phyloP scores from a whole-genome alignment of 140 eudicot species.

The Stevia rebaudiana region DNA sequence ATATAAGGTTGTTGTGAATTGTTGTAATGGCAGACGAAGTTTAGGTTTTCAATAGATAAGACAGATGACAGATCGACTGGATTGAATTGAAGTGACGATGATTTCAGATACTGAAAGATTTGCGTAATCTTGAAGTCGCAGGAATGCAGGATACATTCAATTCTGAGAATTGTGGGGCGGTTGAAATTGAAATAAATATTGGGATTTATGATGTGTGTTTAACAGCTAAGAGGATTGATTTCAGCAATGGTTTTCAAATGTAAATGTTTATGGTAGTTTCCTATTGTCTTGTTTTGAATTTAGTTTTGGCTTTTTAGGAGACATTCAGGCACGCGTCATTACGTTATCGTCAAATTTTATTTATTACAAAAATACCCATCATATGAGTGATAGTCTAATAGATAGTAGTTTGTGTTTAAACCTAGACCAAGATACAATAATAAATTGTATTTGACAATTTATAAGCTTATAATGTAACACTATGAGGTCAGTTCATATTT shows the following conservation, averaged over 20 bases:
- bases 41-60: conserved; percentile 16
- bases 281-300: conserved; percentile 27
- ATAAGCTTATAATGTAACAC: too few relatives aligned
- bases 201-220: conserved; percentile 22
- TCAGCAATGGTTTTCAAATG: conserved; percentile 17
- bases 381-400: too few relatives aligned
- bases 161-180: conserved; percentile 13
- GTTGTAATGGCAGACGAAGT: background rate
- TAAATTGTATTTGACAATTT: too few relatives aligned
- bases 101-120: conserved; percentile 1
- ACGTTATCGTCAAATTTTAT: too few relatives aligned
- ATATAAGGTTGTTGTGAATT: conserved; percentile 14
- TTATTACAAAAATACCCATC: too few relatives aligned
- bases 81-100: conserved; percentile 9
- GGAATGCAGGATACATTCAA: conserved; percentile 32
- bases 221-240: conserved; percentile 30
- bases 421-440: too few relatives aligned
- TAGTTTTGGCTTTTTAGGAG: conserved; percentile 22
- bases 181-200: conserved; percentile 25
- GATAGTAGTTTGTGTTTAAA: too few relatives aligned
- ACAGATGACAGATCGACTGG: background rate
- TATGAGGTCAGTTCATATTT: too few relatives aligned
- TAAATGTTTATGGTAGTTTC: too few relatives aligned
- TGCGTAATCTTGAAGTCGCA: conserved; percentile 21
- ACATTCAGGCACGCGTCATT: too few relatives aligned